Base-by-base conservation (phyloP, 1,284 basidiomycete genomes). In the Inonotus obliquus region DNA sequence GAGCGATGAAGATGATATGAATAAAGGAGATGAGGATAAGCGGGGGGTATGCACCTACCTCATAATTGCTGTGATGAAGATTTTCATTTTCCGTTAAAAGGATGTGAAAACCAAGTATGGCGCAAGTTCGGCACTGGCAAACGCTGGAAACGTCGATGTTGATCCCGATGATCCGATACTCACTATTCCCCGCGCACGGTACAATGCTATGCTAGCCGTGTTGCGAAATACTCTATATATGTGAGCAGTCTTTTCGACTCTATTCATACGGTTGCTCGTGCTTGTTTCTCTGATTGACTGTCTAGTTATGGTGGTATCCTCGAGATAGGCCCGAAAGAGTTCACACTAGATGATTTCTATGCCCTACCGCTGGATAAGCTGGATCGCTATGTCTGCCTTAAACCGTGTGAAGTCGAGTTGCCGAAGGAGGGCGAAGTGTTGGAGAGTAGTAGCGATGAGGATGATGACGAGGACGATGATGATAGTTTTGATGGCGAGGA, bases 161-260 rank as follows among this genome's bases (percentile, higher is more conserved):
- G 86, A 91, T 66, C 77, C 79, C 0, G 86, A 92, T 59, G 92
- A 95, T 69, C 92, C 93, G 0, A 76, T 79, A 38, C 76, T 83
- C 63, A 87, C 87, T 0, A 74, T 81, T 0, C 95, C 95, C 0
- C 76, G 91, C 9, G 81, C 86, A 1, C 80, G 94, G n/a, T 97
- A 96, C 74, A 97, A 97, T 67, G 83, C 92, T 1, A 96, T 97
- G 93, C 78, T 96, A 9, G 88, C 93, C 0, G 87, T 96, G 1
- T 79, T 94, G 54, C 83, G 87, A 37, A 96, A 96, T 71, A 94
- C 89, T 0, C 74, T 96, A 0, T 96, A 91, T 72, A 87, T 96
- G 89, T 92, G 65, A 49, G 87, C 70, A n/a, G 23, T 35, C 29
- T 4, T 23, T 17, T n/a, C 57, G 41, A 19, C 21, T 27, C 23